Evolutionary conservation across 2,329 filamentous ascomycete genomes (phyloP).

Genomic region (Fusarium fracticaudum): DNA sequence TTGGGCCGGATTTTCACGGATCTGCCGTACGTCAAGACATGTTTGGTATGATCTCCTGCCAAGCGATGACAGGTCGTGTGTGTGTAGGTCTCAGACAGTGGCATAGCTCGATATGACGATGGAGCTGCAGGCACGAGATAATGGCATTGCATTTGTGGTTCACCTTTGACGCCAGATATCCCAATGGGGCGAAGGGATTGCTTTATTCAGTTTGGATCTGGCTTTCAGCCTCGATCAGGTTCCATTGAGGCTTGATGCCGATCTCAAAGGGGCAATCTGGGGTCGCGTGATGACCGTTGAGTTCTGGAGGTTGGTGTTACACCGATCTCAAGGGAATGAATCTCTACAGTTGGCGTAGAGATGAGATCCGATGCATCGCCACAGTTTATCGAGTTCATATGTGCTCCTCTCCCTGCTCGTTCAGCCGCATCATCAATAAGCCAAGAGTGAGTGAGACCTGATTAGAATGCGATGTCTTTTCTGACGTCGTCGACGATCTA

Average conservation of each 20-base stretch:
- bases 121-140: constrained; percentile 9
- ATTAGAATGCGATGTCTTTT: neutral
- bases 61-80: constrained; percentile 19
- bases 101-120: constrained; percentile 11
- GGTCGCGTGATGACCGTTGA: neutral
- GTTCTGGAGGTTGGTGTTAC: neutral
- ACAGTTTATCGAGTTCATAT: neutral
- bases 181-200: neutral
- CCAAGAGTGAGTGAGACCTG: neutral
- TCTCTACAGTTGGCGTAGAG: constrained; percentile 7
- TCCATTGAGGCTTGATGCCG: neutral
- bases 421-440: neutral
- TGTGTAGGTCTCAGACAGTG: constrained; percentile 2
- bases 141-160: neutral
- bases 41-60: constrained; percentile 12
- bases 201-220: neutral
- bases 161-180: neutral
- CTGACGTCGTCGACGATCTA: neutral
- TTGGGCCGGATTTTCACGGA: constrained; percentile 5
- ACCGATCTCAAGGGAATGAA: neutral
- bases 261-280: neutral
- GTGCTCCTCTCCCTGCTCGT: neutral
- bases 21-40: neutral
- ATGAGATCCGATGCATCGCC: neutral
- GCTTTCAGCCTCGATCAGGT: neutral